Conservation (phyloP, 2,329 filamentous ascomycete species). For the Shiraia bambusicola region DNA sequence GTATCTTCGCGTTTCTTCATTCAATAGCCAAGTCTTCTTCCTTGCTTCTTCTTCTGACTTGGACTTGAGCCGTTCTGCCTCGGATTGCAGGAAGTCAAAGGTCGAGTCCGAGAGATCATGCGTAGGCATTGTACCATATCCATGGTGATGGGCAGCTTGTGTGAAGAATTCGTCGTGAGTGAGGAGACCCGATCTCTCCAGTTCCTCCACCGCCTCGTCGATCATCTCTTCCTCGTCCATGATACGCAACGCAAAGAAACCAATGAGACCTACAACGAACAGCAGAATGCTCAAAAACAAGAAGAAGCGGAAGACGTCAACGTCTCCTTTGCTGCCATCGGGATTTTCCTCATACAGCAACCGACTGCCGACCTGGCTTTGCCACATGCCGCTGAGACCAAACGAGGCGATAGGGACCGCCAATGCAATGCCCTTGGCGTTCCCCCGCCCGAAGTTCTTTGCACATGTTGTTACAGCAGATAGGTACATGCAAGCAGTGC, state of each 20-base stretch:
- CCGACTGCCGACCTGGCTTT: conserved; percentile 82
- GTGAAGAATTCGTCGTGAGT: conserved; percentile 73
- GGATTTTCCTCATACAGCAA: conserved; percentile 69
- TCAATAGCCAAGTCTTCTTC: conserved; percentile 89
- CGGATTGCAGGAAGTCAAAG: conserved; percentile 48
- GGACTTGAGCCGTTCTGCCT: conserved; percentile 49
- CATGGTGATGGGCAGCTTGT: conserved; percentile 54
- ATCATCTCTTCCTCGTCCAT: conserved; percentile 86
- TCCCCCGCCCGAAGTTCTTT: conserved; percentile 94
- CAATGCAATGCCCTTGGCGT: conserved; percentile 83
- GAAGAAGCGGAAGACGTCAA: conserved; percentile 83
- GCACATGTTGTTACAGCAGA: conserved; percentile 90
- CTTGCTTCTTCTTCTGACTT: conserved; percentile 58
- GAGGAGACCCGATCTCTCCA: conserved; percentile 85
- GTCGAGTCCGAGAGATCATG: conserved; percentile 51
- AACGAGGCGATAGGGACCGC: conserved; percentile 90
- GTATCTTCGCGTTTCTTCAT: conserved; percentile 85
- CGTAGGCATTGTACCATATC: conserved; percentile 64
- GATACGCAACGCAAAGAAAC: conserved; percentile 72
- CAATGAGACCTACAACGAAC: conserved; percentile 68
- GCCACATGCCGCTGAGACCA: conserved; percentile 92
- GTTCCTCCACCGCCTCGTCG: conserved; percentile 82
- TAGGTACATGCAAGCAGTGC: conserved; percentile 86
- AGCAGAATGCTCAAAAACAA: conserved; percentile 77
- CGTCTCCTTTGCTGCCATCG: conserved; percentile 62